A percentile compares a stretch with the other conserved stretches of the same genome.
Conservation (phyloP, 441 rosid species). For the Erodium texanum region DNA sequence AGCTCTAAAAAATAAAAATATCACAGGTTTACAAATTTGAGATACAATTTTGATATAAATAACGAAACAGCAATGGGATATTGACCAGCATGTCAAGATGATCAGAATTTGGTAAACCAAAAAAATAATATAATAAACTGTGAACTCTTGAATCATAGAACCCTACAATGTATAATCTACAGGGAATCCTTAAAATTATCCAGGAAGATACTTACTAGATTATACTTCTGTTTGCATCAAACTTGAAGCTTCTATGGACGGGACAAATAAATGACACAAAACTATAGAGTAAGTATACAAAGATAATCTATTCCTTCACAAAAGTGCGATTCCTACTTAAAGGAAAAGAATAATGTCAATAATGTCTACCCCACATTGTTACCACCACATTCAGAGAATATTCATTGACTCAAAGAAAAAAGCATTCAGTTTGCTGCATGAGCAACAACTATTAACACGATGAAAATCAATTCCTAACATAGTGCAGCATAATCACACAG, state of each 20-base stretch:
- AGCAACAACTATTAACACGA: background rate
- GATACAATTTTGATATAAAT: background rate
- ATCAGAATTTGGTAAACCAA: background rate
- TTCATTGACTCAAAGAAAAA: too few relatives aligned
- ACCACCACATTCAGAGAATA: background rate
- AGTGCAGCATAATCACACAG: conserved; percentile 5
- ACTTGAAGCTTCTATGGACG: too few relatives aligned
- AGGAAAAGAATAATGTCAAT: too few relatives aligned
- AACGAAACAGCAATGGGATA: background rate
- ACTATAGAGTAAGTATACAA: too few relatives aligned
- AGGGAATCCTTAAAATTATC: background rate
- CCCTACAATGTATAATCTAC: background rate
- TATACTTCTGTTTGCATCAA: background rate
- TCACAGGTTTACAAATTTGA: too few relatives aligned
- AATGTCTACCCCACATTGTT: background rate
- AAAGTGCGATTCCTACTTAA: too few relatives aligned
- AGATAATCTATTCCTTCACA: too few relatives aligned
- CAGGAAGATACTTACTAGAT: background rate
- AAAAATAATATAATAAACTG: background rate
- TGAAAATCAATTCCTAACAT: background rate
- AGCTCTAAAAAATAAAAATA: too few relatives aligned
- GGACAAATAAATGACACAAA: too few relatives aligned
- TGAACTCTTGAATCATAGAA: background rate
- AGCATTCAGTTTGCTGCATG: background rate
- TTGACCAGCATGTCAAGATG: background rate